Evolutionary conservation across 2,329 filamentous ascomycete species (phyloP), one percentile per base, ranked within the genome.

Genomic region (Anthostomella pinea): DNA sequence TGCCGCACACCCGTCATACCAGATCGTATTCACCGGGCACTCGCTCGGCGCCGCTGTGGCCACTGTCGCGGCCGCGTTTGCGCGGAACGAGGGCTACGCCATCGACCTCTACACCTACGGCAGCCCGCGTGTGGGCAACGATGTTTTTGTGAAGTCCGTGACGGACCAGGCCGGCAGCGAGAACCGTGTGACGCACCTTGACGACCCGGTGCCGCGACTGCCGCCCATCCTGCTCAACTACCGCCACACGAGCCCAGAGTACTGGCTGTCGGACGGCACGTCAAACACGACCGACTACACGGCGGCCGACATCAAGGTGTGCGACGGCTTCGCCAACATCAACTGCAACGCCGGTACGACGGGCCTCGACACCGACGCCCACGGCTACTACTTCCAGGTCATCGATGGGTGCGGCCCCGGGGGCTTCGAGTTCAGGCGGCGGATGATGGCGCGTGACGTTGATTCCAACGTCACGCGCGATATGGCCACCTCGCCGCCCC

Each of bases 161-260:
- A 70, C 68, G 6, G 48, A 50, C 30, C 77, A 82, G 48, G 40
- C 63, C 2, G 75, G 75, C 35, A 56, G 56, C 37, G 73, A 77
- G 46, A 82, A 70, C 64, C 79, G 84, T 45, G 67, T 86, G 33
- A 87, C 84, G 2, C 83, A 88, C 61, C 62, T 61, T 26, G 65
- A 74, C 49, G 85, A 89, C 57, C 79, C 81, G 1, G 75, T 88
- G 2, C 81, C 85, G 0, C 73, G 79, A 27, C 68, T 89, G 23
- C 83, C 84, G 1, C 75, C 81, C 8, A 61, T 77, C 39, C 34
- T 74, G 29, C 58, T 83, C 33, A 74, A 75, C 21, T 88, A 79
- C 65, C 65, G 72, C 24, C 84, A 87, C 59, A 74, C 77, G n/a
- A 75, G 69, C 11, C 81, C 83, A 2, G 85, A 88, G 67, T 86